Percentiles rank a stretch among this genome's conserved stretches.
Conservation (phyloP, 768 basidiomycete genomes). For the Artomyces pyxidatus region DNA sequence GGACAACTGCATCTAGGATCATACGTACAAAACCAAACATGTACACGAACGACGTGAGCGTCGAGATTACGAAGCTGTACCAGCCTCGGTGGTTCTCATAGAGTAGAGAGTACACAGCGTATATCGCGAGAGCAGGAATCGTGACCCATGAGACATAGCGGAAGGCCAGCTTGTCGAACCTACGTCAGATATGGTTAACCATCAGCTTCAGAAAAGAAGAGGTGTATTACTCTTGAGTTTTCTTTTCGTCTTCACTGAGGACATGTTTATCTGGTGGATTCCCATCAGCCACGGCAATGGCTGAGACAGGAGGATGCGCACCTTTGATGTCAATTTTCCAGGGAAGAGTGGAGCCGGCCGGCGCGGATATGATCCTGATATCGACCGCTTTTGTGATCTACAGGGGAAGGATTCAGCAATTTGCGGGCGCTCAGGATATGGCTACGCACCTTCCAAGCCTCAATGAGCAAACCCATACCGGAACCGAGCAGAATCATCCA, state of each 20-base stretch:
- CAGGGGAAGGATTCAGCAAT: neutral
- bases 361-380: constrained; percentile 56
- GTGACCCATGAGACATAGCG: constrained; percentile 89
- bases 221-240: constrained; percentile 82
- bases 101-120: constrained; percentile 72
- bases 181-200: constrained; percentile 20
- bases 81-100: constrained; percentile 86
- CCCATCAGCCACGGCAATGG: constrained; percentile 9
- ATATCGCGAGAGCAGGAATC: constrained; percentile 69
- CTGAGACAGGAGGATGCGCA: constrained; percentile 25
- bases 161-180: constrained; percentile 91
- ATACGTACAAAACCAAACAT: constrained; percentile 98
- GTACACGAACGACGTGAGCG: constrained; percentile 87
- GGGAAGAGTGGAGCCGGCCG: constrained; percentile 61
- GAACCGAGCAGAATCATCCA: constrained; percentile 96
- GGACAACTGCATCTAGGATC: too few species aligned
- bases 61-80: constrained; percentile 95
- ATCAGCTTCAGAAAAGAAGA: neutral
- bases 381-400: constrained; percentile 90
- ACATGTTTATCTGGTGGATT: constrained; percentile 75
- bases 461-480: constrained; percentile 72
- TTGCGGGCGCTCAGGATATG: neutral
- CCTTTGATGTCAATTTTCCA: constrained; percentile 80
- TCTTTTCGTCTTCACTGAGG: constrained; percentile 94
- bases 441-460: constrained; percentile 82